Evolutionary conservation across 176 grass and related monocot species (phyloP), one percentile per base, ranked within the genome.

Genomic region (Zea luxurians): DNA sequence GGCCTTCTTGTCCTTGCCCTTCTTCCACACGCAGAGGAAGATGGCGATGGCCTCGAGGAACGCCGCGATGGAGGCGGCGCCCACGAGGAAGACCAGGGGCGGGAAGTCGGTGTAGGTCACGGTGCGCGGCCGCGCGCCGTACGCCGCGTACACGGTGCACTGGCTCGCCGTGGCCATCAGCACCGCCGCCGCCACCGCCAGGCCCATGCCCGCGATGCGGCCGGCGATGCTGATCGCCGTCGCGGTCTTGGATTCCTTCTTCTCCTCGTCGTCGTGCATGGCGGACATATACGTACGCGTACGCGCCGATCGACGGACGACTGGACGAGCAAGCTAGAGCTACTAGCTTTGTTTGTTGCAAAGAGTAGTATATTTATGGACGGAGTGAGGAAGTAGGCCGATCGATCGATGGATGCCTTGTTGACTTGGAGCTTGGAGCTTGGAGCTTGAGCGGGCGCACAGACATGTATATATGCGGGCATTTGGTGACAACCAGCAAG

Each of bases 21-120:
- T 88, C 86, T 88, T 84, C 80, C 82, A 84, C 38, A 84, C 43
- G 40, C 17, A 48, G 9, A 88, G 82, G 77, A 84, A 81, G 47
- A 84, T 76, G 57, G 86, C 82, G 47, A 71, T 70, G 5, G 65
- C 82, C 48, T 71, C 48, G 13, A 88, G 53, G 77, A 66, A 13
- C n/a, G 82, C 82, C 2, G 77, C 81, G 1, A 88, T 37, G 70
- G 59, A 49, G 71, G 17, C 4, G 16, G 37, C 71, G 50, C 4
- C 10, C 0, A 73, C 63, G 35, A 38, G 3, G 71, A 10, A 88
- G 71, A 84, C 65, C 72, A 81, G 84, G 1, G 81, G 76, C 1
- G 48, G 7, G 65, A 41, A 88, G 65, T 71, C 40, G 13, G 57
- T 88, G 86, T 84, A 88, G 4, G 82, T 84, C n/a, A 84, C 43